These are phyloP conservation scores for Endotrypanum monterogeii DNA, from an alignment of 208 protist species.

Conservation along the genomic window DNA sequence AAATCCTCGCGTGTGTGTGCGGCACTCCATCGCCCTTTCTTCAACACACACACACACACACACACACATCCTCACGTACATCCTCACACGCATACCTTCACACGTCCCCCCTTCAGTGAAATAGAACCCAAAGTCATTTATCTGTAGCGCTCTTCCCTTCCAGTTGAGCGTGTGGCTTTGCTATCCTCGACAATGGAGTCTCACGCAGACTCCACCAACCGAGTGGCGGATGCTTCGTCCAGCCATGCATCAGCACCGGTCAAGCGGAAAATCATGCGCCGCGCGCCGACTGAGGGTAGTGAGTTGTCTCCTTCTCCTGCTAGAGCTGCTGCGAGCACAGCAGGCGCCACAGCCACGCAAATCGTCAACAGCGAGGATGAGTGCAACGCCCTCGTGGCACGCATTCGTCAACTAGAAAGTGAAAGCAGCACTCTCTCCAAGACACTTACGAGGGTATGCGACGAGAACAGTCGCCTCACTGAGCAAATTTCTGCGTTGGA, in stretches of 20 bases:
- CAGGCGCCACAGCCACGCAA: slow-evolving; percentile 26
- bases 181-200: slow-evolving; percentile 15
- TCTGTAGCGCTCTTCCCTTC: not conserved
- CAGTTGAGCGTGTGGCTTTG: not conserved
- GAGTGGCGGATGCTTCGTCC: not conserved
- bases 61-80: too few relatives aligned
- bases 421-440: slow-evolving; percentile 64
- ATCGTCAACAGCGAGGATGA: slow-evolving; percentile 53
- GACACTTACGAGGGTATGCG: slow-evolving; percentile 71
- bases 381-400: slow-evolving; percentile 58
- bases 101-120: not conserved
- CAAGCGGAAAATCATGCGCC: slow-evolving; percentile 24
- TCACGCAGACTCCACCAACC: slow-evolving; percentile 13
- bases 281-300: not conserved
- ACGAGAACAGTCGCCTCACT: slow-evolving; percentile 76
- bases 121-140: not conserved
- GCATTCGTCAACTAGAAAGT: slow-evolving; percentile 65
- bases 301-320: not conserved
- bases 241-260: not conserved
- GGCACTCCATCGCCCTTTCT: too few relatives aligned
- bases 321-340: not conserved
- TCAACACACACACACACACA: too few relatives aligned
- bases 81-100: too few relatives aligned
- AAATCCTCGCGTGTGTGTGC: too few relatives aligned
- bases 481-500: slow-evolving; percentile 34